Conservation (phyloP, 2,329 filamentous ascomycete genomes). For the Paraphaeosphaeria sporulosa region DNA sequence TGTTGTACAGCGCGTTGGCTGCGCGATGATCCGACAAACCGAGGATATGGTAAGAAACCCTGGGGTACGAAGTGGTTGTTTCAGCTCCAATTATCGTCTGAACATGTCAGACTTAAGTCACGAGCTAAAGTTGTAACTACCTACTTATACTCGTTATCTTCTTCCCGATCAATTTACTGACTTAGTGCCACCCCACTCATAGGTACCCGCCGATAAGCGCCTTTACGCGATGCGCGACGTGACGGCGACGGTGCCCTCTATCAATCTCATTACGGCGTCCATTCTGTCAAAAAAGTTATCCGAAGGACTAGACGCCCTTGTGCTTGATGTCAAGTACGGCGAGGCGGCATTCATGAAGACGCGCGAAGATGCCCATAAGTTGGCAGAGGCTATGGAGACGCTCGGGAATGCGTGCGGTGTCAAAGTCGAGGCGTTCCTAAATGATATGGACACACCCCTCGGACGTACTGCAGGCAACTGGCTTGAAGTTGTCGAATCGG, state of each 20-base stretch:
- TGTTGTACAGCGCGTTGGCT: background rate
- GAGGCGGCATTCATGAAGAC: slow-evolving; percentile 2
- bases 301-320: slow-evolving; percentile 2
- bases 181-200: no score
- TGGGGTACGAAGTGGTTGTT: no score
- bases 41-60: slow-evolving; percentile 2
- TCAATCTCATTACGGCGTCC: slow-evolving; percentile 4
- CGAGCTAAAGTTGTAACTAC: no score
- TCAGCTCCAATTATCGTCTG: no score
- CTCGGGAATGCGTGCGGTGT: slow-evolving; percentile 3
- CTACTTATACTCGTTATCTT: no score
- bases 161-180: no score
- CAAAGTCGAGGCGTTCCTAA: slow-evolving; percentile 3
- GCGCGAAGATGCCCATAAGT: background rate
- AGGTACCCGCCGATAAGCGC: background rate
- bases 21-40: background rate
- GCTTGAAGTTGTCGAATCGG: background rate
- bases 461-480: slow-evolving; percentile 1
- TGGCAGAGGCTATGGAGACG: background rate
- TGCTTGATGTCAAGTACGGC: slow-evolving; percentile 1
- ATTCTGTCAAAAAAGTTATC: background rate
- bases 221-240: slow-evolving; percentile 1
- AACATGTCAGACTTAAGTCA: no score
- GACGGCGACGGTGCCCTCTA: background rate
- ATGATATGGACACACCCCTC: slow-evolving; percentile 1